Evolutionary conservation across 2,329 filamentous ascomycete species (phyloP), one percentile per base, ranked within the genome.

Genomic region (Ceratocystis diversiconidia): DNA sequence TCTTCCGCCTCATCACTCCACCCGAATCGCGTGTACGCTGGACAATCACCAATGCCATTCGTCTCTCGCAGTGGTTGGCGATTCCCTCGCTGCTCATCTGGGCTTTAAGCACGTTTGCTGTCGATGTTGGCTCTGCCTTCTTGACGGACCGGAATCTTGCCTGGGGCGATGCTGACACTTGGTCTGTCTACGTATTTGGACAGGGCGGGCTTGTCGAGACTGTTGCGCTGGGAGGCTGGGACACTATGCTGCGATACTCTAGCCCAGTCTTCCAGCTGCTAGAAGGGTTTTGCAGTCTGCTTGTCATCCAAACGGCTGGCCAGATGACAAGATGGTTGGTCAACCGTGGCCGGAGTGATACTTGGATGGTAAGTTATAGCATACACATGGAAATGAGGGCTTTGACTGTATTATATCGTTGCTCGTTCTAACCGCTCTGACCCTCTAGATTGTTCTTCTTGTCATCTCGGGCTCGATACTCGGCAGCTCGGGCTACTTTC

Each of bases 311-410:
- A 76, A 90, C 92, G 19, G 87, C 89, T 15, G 94, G 94, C 0
- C 92, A 96, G 74, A 91, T 97, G 70, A 95, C 94, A 22, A 84
- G 90, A 74, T 97, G 91, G 87, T 82, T 97, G 36, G 92, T 97
- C 65, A 97, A 97, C 76, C 81, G 89, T 72, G 91, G 92, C 71
- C 85, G 90, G 72, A 95, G 92, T 72, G 94, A 99, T 77, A 95
- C 87, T 68, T 97, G 92, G 94, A 90, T 97, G 84, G 90, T 94
- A 79, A 75, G 87, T 80, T 7, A 5, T 25, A 52, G 48, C 6
- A 52, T 28, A 28, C 50, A 64, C 36, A 6, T 19, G 64, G 19
- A 61, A 66, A 22, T 61, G 19, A 25, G 36, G 17, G 22, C 19
- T 61, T 17, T 22, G 12, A 22, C 17, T n/a, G 7, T 28, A 22